phyloP scores from a whole-genome alignment of 176 grass and related monocot genomes.

The Zizania latifolia region DNA sequence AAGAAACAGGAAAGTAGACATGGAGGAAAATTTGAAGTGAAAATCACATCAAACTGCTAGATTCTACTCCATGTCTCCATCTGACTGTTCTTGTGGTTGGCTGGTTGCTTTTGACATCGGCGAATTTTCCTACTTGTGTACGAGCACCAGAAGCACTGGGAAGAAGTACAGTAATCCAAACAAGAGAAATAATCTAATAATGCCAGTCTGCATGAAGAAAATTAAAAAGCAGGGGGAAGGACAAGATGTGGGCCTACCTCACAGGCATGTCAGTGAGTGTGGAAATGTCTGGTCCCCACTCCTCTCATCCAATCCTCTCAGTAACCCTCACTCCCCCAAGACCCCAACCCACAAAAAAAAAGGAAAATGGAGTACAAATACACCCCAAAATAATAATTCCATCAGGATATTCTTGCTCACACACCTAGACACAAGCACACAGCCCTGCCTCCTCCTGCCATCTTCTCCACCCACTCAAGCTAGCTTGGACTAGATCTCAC shows the following conservation, averaged over 20 bases:
- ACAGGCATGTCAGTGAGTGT: conserved; percentile 33
- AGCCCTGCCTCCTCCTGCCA: not conserved
- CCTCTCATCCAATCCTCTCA: conserved; percentile 14
- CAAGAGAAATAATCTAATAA: not conserved
- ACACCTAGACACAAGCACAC: not conserved
- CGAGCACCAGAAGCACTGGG: no score
- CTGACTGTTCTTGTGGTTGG: no score
- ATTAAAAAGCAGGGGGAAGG: not conserved
- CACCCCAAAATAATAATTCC: conserved; percentile 32
- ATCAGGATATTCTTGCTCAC: conserved; percentile 38
- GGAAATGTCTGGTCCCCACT: conserved; percentile 16
- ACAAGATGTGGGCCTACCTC: conserved; percentile 1
- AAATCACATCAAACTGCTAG: conserved; percentile 15
- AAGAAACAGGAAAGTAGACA: not conserved
- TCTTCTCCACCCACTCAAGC: conserved; percentile 36
- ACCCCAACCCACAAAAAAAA: not conserved
- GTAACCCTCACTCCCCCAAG: no score
- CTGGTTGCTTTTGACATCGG: not conserved
- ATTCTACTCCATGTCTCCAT: conserved; percentile 3
- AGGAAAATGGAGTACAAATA: no score
- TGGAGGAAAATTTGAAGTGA: not conserved
- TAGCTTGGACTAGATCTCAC: conserved; percentile 47
- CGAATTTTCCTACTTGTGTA: not conserved
- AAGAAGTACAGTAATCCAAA: not conserved
- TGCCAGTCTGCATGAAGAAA: not conserved